Evolutionary conservation across 352 stramenopile species (phyloP), one percentile per base, ranked within the genome.

Genomic region (Phytopythium vexans): DNA sequence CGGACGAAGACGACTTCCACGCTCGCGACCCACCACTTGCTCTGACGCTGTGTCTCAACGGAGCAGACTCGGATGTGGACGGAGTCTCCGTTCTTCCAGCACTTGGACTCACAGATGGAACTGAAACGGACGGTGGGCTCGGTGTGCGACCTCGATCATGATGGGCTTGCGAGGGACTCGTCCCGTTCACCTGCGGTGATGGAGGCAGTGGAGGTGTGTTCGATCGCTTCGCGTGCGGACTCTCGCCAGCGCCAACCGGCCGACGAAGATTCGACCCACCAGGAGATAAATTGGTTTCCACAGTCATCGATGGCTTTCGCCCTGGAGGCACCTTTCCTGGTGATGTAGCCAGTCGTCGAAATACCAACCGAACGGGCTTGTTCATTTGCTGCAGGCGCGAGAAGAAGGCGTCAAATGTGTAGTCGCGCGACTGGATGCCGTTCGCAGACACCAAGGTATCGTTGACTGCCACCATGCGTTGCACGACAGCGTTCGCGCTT

Each of bases 331-430:
- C 31, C 12, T 35, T 46, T 32, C 35, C 41, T 16, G 35, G 39
- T 10, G 41, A 50, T 16, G 14, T 9, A 41, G 70, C 62, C 6
- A 52, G 70, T 62, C 64, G 65, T 9, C 80, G 72, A 35, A 95
- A 93, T 21, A 89, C 73, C 4, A 95, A 62, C 15, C 71, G 72
- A 6, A 95, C 84, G 3, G 85, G 85, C 49, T 95, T 95, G 49
- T 81, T 86, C 82, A 92, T 90, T 31, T 95, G 77, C 47, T 93
- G 82, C 4, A 95, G 60, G 3, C 79, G 62, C 21, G 73, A 73
- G 53, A 95, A 95, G 50, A 95, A 95, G 3, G 77, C 69, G 49
- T 90, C 79, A 21, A 95, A 95, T 50, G 75, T 74, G 52, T 82
- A 89, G 35, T 92, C 77, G 1, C 64, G 64, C 3, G 82, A 91